Base-by-base conservation (phyloP, 352 stramenopile genomes). In the Phytopythium helicoides region DNA sequence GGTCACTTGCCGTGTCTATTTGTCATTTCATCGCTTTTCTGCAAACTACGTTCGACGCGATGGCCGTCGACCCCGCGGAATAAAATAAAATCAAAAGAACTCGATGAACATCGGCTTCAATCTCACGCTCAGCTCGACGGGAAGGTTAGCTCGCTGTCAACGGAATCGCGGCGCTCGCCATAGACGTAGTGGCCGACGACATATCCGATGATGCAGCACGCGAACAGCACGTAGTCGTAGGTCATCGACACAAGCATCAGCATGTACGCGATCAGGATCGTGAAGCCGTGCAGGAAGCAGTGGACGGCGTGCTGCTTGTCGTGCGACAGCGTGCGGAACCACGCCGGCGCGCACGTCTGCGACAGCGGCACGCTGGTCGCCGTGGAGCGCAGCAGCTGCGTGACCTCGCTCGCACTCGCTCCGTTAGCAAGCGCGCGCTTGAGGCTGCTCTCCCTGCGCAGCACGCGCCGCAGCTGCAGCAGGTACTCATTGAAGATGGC, bases 171-270 rank as follows among this genome's bases (percentile, higher is more conserved):
- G 11, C 75, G 77, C 36, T 90, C 77, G 18, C 73, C 77, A 53
- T 86, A 90, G 14, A 88, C 39, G 50, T 81, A 90, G 63, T 88
- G 72, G 14, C 80, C 80, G 12, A 63, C 46, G n/a, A 88, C 54
- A 48, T 87, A 90, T 8, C 80, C 80, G 19, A 35, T 37, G 34
- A 90, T 71, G 11, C 67, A 67, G 65, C 71, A 81, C 10, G 79
- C 25, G 18, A 90, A 73, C 48, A 90, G 59, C 47, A 67, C 63
- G 48, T 74, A 71, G 53, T 90, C 80, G 64, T 90, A 90, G 22
- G 80, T 90, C 80, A 90, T 90, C 19, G 80, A 82, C 18, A 86
- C 80, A 19, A 90, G 73, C 80, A 90, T 90, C 25, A 90, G 73
- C 77, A 90, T 73, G 51, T 90, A 90, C 12, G 80, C 80, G 18